These are phyloP conservation scores for Podospora fimiseda DNA, from an alignment of 495 filamentous ascomycete genomes.

Conservation along the genomic window DNA sequence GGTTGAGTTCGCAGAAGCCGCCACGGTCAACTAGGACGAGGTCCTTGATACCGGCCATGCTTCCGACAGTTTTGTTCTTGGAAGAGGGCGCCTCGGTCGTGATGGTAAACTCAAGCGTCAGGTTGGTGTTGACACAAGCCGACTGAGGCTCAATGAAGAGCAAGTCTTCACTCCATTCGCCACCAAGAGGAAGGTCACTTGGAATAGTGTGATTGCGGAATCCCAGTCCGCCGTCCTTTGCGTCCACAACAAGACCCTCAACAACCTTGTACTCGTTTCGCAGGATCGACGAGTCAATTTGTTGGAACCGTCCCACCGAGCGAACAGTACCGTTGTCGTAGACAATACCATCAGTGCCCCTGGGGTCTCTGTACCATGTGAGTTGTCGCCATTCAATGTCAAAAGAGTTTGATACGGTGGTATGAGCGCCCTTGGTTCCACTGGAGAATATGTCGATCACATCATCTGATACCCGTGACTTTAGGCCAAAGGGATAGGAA, in stretches of 20 bases:
- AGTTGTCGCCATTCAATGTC: constrained; percentile 38
- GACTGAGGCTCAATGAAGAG: constrained; percentile 43
- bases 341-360: not conserved
- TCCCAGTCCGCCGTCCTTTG: constrained; percentile 32
- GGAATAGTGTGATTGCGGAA: constrained; percentile 45
- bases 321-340: constrained; percentile 2
- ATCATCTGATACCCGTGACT: constrained; percentile 20
- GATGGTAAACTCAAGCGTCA: constrained; percentile 35
- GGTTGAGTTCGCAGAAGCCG: constrained; percentile 34
- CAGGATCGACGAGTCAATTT: constrained; percentile 26
- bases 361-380: not conserved
- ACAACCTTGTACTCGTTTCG: constrained; percentile 26
- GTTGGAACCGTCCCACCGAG: constrained; percentile 16
- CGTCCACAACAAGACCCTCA: constrained; percentile 42
- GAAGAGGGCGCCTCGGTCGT: not conserved
- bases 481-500: constrained; percentile 11
- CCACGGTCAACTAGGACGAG: constrained; percentile 34
- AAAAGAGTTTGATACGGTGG: constrained; percentile 35
- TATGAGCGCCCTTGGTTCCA: constrained; percentile 13
- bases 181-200: constrained; percentile 16
- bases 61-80: not conserved
- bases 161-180: constrained; percentile 38
- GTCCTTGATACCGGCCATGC: constrained; percentile 4
- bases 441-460: constrained; percentile 29
- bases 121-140: constrained; percentile 38